Evolutionary conservation across 345 rosid genomes (phyloP).

Genomic region (Angophora floribunda): DNA sequence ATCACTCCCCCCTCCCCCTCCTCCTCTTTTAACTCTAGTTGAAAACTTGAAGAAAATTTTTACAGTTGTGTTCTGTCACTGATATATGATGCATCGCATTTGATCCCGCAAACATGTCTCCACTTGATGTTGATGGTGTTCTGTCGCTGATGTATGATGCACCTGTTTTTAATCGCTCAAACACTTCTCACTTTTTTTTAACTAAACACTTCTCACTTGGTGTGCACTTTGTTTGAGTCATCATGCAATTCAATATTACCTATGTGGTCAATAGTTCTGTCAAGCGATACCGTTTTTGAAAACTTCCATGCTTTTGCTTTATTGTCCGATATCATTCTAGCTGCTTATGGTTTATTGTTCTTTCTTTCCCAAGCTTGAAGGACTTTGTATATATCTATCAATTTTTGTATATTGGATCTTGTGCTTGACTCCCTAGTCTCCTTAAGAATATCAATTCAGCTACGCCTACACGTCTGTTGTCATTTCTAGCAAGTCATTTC

Average conservation of each 20-base stretch:
- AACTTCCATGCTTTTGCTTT: not conserved
- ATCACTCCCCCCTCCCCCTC: slow-evolving; percentile 3
- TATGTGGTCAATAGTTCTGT: not conserved
- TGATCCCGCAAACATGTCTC: not conserved
- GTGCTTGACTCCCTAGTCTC: not conserved
- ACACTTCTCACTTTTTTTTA: not conserved
- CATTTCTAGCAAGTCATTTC: not conserved
- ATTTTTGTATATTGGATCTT: not conserved
- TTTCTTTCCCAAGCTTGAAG: not conserved
- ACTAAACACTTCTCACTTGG: not conserved
- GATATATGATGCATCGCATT: not conserved
- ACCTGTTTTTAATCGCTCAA: not conserved
- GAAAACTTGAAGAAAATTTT: not conserved
- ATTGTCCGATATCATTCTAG: not conserved
- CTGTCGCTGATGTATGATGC: not conserved
- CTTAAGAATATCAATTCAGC: not conserved
- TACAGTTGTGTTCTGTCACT: not conserved
- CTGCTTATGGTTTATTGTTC: not conserved
- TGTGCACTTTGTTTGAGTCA: not conserved
- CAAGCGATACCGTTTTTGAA: not conserved
- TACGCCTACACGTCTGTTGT: not conserved
- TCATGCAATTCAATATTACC: not conserved
- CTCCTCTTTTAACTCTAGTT: not conserved
- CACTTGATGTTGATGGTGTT: not conserved
- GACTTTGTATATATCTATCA: not conserved